Base-by-base conservation (phyloP, 164 flowering plant genomes). In the Protea cynaroides region DNA sequence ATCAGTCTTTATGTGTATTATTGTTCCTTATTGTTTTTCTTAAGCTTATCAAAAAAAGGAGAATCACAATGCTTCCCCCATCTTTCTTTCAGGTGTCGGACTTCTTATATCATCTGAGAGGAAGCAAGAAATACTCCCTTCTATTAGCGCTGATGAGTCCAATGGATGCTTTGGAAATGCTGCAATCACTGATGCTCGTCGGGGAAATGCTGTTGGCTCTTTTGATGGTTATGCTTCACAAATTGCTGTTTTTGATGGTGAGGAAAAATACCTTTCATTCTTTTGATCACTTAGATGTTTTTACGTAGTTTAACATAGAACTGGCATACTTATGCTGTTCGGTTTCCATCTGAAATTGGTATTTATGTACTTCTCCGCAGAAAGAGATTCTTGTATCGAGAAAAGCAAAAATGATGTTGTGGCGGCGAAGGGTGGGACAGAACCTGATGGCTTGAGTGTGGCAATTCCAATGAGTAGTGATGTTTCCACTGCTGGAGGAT, bases 41-140 rank as follows among this genome's bases (percentile, higher is more conserved):
- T 29, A 29, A 29, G 34, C 34, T 29, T 29, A 29, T 29, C 34
- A 29, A 5, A 29, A 29, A 29, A 29, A 29, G 5, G 34, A 29
- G 5, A 29, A 29, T 36, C 23, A 24, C 52, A 47, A 38, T 40
- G 46, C 46, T 40, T 40, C 14, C 8, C 14, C 13, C 14, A 3
- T 34, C 5, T 65, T 21, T 25, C 37, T 60, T 23, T 65, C 52
- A 73, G 78, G 66, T 25, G 8, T 44, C 65, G 75, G 43, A 46
- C 78, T 72, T 12, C 10, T 56, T 8, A 72, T 62, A 62, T 51
- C 51, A 19, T 54, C 36, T 56, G 82, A 68, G 50, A 74, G 56
- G 36, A 74, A 72, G 61, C 57, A 25, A 50, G 71, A 67, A 22
- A 62, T 58, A 21, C 61, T 71, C 37, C 40, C 77, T 52, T 57